Evolutionary conservation across 208 protist genomes (phyloP).

Genomic region (Leishmania tropica): DNA sequence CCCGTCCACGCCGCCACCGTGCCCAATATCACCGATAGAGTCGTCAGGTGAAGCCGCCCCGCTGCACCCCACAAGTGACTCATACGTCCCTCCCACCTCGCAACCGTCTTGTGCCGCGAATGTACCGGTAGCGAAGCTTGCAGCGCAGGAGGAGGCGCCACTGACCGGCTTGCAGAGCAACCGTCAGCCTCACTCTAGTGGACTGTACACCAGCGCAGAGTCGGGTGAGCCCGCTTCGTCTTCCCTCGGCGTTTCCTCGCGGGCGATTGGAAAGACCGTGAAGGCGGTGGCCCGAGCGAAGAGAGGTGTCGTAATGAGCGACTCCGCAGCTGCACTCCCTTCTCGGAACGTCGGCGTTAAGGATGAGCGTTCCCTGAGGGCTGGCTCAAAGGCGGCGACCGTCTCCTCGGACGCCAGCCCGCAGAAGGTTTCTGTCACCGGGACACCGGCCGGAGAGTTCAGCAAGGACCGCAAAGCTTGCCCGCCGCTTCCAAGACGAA

Average conservation of each 20-base stretch:
- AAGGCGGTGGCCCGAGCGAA: not conserved
- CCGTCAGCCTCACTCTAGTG: not conserved
- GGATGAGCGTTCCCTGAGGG: not conserved
- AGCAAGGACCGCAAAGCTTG: not conserved
- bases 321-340: not conserved
- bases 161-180: not conserved
- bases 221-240: not conserved
- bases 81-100: not conserved
- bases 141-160: not conserved
- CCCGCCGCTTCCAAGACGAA: not conserved
- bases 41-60: not conserved
- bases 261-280: too few relatives aligned
- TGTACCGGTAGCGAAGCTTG: not conserved
- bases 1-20: not conserved
- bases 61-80: not conserved
- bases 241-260: not conserved
- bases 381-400: not conserved
- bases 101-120: not conserved
- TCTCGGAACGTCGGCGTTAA: not conserved
- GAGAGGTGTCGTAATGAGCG: too few relatives aligned
- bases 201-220: not conserved
- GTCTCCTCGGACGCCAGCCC: not conserved
- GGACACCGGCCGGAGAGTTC: not conserved
- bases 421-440: not conserved
- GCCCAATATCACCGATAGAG: not conserved